phyloP scores from a whole-genome alignment of 805 yeast species.

The Candida andamanensis region DNA sequence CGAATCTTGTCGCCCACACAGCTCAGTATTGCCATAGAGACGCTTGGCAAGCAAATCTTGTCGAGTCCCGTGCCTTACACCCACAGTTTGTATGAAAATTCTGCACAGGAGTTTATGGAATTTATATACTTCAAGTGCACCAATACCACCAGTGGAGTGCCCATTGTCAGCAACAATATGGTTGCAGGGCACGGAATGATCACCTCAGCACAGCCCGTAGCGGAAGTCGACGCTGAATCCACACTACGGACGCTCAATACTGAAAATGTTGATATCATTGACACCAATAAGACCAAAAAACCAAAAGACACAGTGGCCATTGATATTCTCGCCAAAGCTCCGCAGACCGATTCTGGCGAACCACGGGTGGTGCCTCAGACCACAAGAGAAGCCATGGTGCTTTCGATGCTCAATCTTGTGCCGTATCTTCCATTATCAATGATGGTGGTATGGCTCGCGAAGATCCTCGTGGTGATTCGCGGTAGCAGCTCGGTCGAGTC shows the following conservation, averaged over 20 bases:
- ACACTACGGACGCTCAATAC: slow-evolving; percentile 24
- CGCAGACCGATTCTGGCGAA: slow-evolving; percentile 15
- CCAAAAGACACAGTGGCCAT: slow-evolving; percentile 25
- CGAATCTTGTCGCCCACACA: slow-evolving; percentile 47
- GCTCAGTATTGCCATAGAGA: slow-evolving; percentile 51
- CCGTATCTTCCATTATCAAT: slow-evolving; percentile 46
- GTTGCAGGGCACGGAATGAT: too few relatives aligned
- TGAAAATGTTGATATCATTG: slow-evolving; percentile 18
- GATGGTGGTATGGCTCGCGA: slow-evolving; percentile 45
- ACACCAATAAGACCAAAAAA: slow-evolving; percentile 25
- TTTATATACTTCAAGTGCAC: slow-evolving; percentile 39
- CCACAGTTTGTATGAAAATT: slow-evolving; percentile 5
- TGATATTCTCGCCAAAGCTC: slow-evolving; percentile 12
- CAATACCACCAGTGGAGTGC: slow-evolving; percentile 26
- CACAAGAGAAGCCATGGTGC: slow-evolving; percentile 44
- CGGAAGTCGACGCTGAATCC: slow-evolving; percentile 32
- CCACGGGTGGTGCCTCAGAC: slow-evolving; percentile 31
- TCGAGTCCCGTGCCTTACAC: slow-evolving; percentile 18
- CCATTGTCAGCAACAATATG: slow-evolving; percentile 10
- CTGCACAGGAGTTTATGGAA: slow-evolving; percentile 36
- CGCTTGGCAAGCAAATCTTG: slow-evolving; percentile 42
- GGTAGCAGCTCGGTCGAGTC: slow-evolving; percentile 34
- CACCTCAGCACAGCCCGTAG: slow-evolving; percentile 34
- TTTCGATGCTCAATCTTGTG: slow-evolving; percentile 44
- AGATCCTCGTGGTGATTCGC: slow-evolving; percentile 31